Percentiles rank a stretch among this genome's conserved stretches.
phyloP scores from a whole-genome alignment of 371 early-diverging fungal species.

The Mucor mucedo region DNA sequence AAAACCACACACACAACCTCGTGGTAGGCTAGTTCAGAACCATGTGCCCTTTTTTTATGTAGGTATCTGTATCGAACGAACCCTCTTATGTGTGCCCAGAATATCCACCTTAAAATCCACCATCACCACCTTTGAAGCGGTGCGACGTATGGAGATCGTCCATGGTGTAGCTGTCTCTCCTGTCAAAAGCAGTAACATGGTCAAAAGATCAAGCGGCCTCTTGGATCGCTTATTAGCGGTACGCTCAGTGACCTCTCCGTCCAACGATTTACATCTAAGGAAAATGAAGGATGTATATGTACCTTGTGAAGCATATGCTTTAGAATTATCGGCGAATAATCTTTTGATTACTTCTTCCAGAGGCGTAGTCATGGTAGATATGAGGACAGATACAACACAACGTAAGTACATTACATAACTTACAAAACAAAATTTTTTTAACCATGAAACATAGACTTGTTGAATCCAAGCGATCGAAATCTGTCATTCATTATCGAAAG shows the following conservation, averaged over 20 bases:
- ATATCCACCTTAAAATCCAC: slow-evolving; percentile 41
- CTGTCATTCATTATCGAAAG: slow-evolving; percentile 49
- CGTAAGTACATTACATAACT: slow-evolving; percentile 28
- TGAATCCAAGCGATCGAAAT: slow-evolving; percentile 44
- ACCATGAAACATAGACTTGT: slow-evolving; percentile 31
- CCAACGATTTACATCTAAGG: slow-evolving; percentile 32
- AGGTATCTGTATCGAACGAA: slow-evolving; percentile 38
- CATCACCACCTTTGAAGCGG: slow-evolving; percentile 38
- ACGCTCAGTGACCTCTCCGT: slow-evolving; percentile 3
- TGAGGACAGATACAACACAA: slow-evolving; percentile 49
- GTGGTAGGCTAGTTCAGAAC: slow-evolving; percentile 36
- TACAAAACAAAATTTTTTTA: not conserved
- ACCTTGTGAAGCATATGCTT: slow-evolving; percentile 48
- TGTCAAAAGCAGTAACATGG: not conserved
- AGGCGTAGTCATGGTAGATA: slow-evolving; percentile 50
- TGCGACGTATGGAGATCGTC: slow-evolving; percentile 19
- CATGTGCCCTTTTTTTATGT: slow-evolving; percentile 51
- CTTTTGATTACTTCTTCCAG: slow-evolving; percentile 52
- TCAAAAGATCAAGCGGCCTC: not conserved
- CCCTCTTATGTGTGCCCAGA: slow-evolving; percentile 47
- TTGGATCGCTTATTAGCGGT: slow-evolving; percentile 9
- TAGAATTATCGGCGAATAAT: slow-evolving; percentile 43
- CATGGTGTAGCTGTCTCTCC: not conserved
- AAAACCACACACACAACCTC: slow-evolving; percentile 38
- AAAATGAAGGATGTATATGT: slow-evolving; percentile 49